Evolutionary conservation across 306 rosid genomes (phyloP).

Genomic region (Citrullus amarus): DNA sequence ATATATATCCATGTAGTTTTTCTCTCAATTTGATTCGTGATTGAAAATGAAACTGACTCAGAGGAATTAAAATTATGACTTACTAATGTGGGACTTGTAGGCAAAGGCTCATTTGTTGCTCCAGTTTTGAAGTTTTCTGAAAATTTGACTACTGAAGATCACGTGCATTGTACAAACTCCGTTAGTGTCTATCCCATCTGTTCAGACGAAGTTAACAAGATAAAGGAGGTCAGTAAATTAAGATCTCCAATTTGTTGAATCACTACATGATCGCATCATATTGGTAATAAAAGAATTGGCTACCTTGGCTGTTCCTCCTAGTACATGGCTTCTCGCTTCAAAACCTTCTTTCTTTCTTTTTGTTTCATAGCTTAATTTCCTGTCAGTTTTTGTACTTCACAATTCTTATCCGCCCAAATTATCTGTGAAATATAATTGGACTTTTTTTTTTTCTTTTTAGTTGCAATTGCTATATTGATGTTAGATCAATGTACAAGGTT

Average conservation of each 20-base stretch:
- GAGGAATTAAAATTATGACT: background rate
- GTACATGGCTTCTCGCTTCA: background rate
- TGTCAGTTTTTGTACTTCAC: background rate
- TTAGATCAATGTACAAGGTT: background rate
- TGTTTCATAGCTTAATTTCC: background rate
- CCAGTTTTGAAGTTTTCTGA: conserved; percentile 45
- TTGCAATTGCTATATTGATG: background rate
- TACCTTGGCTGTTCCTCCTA: background rate
- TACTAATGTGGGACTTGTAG: conserved; percentile 25
- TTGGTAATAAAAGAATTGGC: background rate
- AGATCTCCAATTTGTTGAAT: background rate
- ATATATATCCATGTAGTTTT: background rate
- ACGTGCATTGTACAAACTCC: conserved; percentile 17
- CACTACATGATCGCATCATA: background rate
- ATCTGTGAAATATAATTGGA: background rate
- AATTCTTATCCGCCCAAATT: background rate
- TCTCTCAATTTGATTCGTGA: background rate
- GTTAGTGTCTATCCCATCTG: conserved; percentile 38
- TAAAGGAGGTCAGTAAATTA: conserved; percentile 30
- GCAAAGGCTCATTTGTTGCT: conserved; percentile 40
- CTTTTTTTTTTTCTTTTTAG: background rate
- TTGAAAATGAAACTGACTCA: background rate
- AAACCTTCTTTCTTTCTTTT: background rate
- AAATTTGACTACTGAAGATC: conserved; percentile 29
- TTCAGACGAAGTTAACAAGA: conserved; percentile 30